Evolutionary conservation across 2,329 filamentous ascomycete genomes (phyloP), one percentile per base, ranked within the genome.

Genomic region (Didymella sp.): DNA sequence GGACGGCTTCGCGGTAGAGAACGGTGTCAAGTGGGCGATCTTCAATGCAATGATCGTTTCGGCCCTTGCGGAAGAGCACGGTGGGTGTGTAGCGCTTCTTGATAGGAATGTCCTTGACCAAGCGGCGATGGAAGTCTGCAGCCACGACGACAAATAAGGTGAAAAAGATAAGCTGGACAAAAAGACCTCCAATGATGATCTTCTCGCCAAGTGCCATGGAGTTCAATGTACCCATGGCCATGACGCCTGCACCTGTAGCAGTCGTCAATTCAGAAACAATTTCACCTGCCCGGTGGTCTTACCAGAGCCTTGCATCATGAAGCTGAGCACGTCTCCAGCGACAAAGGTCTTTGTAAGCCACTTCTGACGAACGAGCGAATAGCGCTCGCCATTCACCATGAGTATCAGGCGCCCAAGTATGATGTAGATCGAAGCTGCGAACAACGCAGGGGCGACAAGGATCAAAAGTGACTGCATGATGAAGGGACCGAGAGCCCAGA

Each of bases 391-490:
- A 13, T 76, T 63, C 9, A 77, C 66, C 40, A 72, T 58, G 12
- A 74, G 61, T 28, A 82, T 78, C 45, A 82, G 69, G 1, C 80
- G 78, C 3, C 78, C 79, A 3, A 82, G 73, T n/a, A 74, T 69
- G 78, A 82, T 82, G 63, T 82, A 82, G 25, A 82, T 77, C 1
- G 72, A 73, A 5, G 80, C 80, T n/a, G 80, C 80, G 63, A 78
- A 80, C 4, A 82, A 72, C 0, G 78, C 77, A 2, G 80, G 80
- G 0, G 76, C 79, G 25, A 82, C 68, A 11, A 82, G 76, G 22
- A 80, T 62, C 35, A 80, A 69, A 30, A 80, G 43, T 7, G 43
- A 51, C 17, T 56, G 52, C 52, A 56, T 56, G 11, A 56, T 56
- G 40, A 56, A 56, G 3, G 52, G 52, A 1, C 46, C 46, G 5